These are phyloP conservation scores for Tilletia caries DNA, from an alignment of 1,284 basidiomycete genomes.

Conservation along the genomic window DNA sequence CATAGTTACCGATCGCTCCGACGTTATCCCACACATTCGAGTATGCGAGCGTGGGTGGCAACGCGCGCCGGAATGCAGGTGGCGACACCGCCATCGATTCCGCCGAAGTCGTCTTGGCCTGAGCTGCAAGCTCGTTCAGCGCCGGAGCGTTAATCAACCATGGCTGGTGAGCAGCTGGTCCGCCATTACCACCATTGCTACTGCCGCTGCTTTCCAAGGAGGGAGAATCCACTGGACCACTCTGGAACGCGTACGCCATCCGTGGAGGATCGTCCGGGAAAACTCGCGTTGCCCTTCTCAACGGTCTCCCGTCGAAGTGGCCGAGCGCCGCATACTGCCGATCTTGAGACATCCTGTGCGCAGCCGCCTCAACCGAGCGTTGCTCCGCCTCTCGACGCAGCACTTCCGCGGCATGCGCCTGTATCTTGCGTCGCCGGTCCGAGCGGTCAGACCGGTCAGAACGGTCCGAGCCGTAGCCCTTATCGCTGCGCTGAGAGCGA, in stretches of 20 bases:
- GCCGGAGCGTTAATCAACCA: constrained; percentile 3
- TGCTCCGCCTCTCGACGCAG: not conserved
- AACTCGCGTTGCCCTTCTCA: constrained; percentile 22
- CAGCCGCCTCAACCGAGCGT: not conserved
- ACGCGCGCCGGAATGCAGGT: constrained; percentile 17
- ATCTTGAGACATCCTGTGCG: not conserved
- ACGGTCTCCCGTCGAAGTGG: not conserved
- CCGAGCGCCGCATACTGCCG: not conserved
- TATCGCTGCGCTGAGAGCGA: not conserved
- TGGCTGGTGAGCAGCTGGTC: not conserved
- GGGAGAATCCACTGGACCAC: not conserved
- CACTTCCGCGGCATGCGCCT: constrained; percentile 4
- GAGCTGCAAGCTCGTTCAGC: not conserved
- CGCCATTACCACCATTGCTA: not conserved
- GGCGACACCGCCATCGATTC: not conserved
- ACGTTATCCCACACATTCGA: constrained; percentile 42
- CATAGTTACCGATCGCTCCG: constrained; percentile 32
- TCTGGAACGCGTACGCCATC: constrained; percentile 3
- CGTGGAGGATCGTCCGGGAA: constrained; percentile 40
- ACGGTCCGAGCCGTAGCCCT: constrained; percentile 8
- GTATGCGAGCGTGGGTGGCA: constrained; percentile 31
- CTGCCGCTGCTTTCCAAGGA: not conserved
- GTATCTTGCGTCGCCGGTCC: constrained; percentile 12
- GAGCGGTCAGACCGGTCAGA: not conserved
- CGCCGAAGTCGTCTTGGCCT: not conserved